A percentile compares a stretch with the other conserved stretches of the same genome.
phyloP scores from a whole-genome alignment of 768 basidiomycete species.

The Mycena galopus region DNA sequence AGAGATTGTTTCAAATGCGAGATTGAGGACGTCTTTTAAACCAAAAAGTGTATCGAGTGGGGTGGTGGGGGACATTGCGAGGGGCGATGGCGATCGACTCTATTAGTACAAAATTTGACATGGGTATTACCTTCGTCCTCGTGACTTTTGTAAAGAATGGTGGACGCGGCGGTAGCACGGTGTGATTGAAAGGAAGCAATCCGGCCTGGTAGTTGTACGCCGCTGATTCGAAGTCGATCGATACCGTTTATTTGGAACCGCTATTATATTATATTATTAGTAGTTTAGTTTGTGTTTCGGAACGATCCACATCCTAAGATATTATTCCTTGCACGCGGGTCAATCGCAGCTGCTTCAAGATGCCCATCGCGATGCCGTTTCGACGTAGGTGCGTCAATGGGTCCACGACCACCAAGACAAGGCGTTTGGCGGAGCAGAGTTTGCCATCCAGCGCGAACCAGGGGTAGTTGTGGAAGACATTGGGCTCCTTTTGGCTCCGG shows the following conservation, averaged over 20 bases:
- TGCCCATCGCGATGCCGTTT: background rate
- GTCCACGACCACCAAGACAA: constrained; percentile 6
- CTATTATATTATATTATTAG: no score
- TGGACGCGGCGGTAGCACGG: no score
- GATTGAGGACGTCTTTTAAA: background rate
- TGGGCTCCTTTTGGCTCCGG: background rate
- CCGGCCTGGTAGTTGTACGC: no score
- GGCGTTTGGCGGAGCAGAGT: background rate
- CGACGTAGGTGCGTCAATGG: background rate
- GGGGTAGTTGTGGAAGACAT: background rate
- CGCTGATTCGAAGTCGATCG: no score
- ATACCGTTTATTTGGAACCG: no score
- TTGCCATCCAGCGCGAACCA: constrained; percentile 20
- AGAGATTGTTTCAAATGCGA: background rate
- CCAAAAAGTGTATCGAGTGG: background rate
- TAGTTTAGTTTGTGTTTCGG: no score
- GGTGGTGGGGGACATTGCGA: background rate
- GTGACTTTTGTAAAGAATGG: no score
- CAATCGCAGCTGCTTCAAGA: constrained; percentile 11
- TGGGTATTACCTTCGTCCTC: no score
- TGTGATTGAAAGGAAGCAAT: no score
- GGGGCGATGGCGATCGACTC: no score
- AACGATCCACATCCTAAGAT: background rate
- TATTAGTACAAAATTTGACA: no score
- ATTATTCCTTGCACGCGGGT: constrained; percentile 4